phyloP scores from a whole-genome alignment of 164 flowering plant genomes.

The Magnolia changhungtana region DNA sequence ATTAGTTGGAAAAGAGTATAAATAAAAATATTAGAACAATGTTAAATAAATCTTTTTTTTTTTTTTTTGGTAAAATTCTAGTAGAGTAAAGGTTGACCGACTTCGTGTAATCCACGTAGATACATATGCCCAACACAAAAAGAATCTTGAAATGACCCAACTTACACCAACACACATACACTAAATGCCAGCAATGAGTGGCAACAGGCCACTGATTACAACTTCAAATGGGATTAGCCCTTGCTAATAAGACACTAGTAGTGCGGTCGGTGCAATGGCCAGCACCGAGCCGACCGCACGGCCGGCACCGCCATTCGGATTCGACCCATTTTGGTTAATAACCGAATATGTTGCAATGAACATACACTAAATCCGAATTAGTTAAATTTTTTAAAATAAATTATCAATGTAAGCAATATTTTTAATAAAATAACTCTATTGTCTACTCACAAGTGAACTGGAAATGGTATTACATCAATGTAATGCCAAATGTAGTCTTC shows the following conservation, averaged over 20 bases:
- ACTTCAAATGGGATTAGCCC: constrained; percentile 3
- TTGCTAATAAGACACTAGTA: constrained; percentile 25
- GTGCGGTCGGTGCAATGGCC: constrained; percentile 25
- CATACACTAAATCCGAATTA: constrained; percentile 8
- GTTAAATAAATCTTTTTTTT: too few relatives aligned
- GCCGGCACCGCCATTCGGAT: constrained; percentile 19
- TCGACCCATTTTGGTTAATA: constrained; percentile 13
- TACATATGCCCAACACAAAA: too few relatives aligned
- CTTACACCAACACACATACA: neutral
- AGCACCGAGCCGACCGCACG: constrained; percentile 15
- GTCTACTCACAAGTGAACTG: neutral
- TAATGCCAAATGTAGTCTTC: neutral
- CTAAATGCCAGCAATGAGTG: neutral
- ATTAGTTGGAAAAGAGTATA: too few relatives aligned
- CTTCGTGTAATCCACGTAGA: too few relatives aligned
- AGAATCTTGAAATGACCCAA: too few relatives aligned
- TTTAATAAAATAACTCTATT: neutral
- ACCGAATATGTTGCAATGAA: constrained; percentile 11
- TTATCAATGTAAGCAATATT: neutral
- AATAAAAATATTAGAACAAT: too few relatives aligned
- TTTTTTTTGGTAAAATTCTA: too few relatives aligned
- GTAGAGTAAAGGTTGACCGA: too few relatives aligned
- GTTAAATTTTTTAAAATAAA: neutral
- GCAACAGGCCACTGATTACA: constrained; percentile 8
- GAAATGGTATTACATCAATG: neutral